Base-by-base conservation (phyloP, 768 basidiomycete genomes). In the Favolaschia claudopus region DNA sequence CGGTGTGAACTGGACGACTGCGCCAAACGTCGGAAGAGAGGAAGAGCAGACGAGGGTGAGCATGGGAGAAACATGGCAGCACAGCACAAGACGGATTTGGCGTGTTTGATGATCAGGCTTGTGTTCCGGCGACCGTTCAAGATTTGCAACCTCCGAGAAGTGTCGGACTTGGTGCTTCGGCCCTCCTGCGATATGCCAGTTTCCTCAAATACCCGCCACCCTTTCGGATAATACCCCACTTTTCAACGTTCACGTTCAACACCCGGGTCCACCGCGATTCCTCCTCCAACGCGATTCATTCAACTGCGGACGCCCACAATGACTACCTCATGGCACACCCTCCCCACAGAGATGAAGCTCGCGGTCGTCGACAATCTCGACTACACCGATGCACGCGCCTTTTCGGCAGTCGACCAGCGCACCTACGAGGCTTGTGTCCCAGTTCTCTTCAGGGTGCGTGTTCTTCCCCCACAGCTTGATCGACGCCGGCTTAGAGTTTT, bases 331-430 rank as follows among this genome's bases (percentile, higher is more conserved):
- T 91, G 89, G 89, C 67, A 78, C 59, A 46, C 70, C 22, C 86
- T 92, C 62, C 90, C 90, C 40, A 76, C 77, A 0, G 90, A 92
- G 63, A 85, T 92, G 71, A 85, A 85, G 73, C 78, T 88, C 64
- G 75, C 82, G 25, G 65, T 92, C 70, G 72, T 88, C 42, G 81
- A 77, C 39, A 69, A 72, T 56, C 81, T 90, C 60, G 78, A 78
- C 42, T 63, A 69, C 20, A 55, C 67, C 60, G 83, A 84, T 55
- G 71, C 84, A 31, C 72, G 77, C 22, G 68, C 80, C 0, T 77
- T 90, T 60, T 76, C 89, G 17, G 65, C 69, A 15, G 82, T 85
- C 2, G 79, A 83, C 71, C 73, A 77, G 27, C 65, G 76, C 29
- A 81, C 83, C 22, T 88, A 89, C 67, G 66, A 74, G 8, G 77